A percentile compares a stretch with the other conserved stretches of the same genome.
Evolutionary conservation across 148 eudicot species (phyloP).

Genomic region (Simmondsia chinensis): DNA sequence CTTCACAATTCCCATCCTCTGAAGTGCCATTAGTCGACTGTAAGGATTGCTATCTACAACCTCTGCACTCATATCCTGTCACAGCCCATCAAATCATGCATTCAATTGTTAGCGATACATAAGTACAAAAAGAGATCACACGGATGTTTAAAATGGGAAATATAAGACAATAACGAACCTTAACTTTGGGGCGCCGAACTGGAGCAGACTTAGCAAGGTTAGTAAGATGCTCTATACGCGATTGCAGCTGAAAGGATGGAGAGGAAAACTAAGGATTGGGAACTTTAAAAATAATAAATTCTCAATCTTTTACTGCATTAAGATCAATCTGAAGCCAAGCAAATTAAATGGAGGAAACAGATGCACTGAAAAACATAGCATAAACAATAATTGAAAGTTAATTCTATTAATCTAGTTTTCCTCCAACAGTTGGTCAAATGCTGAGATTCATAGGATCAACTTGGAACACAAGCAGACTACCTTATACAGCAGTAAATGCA

Average conservation of each 20-base stretch:
- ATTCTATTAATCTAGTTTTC: not conserved
- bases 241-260: slow-evolving; percentile 32
- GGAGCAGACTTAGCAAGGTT: slow-evolving; percentile 45
- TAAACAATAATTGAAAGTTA: not conserved
- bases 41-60: slow-evolving; percentile 97
- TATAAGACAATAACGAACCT: slow-evolving; percentile 36
- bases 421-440: not conserved
- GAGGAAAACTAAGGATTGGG: not conserved
- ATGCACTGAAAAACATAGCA: not conserved
- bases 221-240: slow-evolving; percentile 49
- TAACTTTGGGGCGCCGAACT: slow-evolving; percentile 62
- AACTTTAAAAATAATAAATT: not conserved
- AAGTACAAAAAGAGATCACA: not conserved
- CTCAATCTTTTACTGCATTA: not conserved
- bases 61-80: slow-evolving; percentile 94
- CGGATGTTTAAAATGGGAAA: not conserved
- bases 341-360: not conserved
- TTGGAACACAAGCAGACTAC: not conserved
- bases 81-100: slow-evolving; percentile 6
- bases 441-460: not conserved
- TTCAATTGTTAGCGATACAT: not conserved
- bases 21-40: slow-evolving; percentile 97
- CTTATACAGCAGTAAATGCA: slow-evolving; percentile 4
- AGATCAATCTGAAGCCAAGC: not conserved
- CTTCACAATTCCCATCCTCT: slow-evolving; percentile 93